These are phyloP conservation scores for Warburgia ugandensis DNA, from an alignment of 164 flowering plant genomes.

Conservation along the genomic window DNA sequence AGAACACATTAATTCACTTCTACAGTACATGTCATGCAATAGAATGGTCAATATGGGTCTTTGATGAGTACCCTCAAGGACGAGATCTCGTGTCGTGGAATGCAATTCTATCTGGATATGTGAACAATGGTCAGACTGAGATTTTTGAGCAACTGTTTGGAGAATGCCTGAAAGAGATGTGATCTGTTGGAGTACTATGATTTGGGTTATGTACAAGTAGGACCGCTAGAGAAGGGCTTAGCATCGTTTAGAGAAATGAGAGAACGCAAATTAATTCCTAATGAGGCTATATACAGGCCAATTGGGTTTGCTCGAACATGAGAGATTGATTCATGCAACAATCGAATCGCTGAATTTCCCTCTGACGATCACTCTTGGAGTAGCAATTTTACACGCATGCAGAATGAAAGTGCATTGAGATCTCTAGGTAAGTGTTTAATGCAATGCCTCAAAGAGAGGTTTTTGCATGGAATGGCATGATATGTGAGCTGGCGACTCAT, in stretches of 20 bases:
- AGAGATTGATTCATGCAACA: constrained; percentile 23
- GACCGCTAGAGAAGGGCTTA: constrained; percentile 31
- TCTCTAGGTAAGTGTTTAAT: constrained; percentile 26
- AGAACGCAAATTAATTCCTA: constrained; percentile 21
- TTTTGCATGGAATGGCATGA: constrained; percentile 48
- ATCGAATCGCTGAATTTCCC: constrained; percentile 23
- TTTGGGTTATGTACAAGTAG: constrained; percentile 39
- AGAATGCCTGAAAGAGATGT: constrained; percentile 41
- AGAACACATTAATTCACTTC: constrained; percentile 39
- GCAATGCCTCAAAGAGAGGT: constrained; percentile 27
- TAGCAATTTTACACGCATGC: constrained; percentile 67
- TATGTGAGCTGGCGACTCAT: constrained; percentile 39
- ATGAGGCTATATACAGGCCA: constrained; percentile 41
- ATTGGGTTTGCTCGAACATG: constrained; percentile 43
- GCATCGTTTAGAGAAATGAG: constrained; percentile 31
- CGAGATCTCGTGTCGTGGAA: constrained; percentile 54
- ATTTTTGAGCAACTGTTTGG: constrained; percentile 29
- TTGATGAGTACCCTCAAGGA: constrained; percentile 29
- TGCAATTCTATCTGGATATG: constrained; percentile 29
- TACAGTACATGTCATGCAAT: constrained; percentile 24
- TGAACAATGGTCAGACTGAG: constrained; percentile 25
- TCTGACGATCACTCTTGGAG: constrained; percentile 23
- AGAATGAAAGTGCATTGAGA: constrained; percentile 61
- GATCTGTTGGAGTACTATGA: constrained; percentile 44
- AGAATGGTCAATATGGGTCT: constrained; percentile 22